A percentile compares a stretch with the other conserved stretches of the same genome.
These are phyloP conservation scores for Elongisporangium prolatum DNA, from an alignment of 352 stramenopile genomes.

Conservation along the genomic window DNA sequence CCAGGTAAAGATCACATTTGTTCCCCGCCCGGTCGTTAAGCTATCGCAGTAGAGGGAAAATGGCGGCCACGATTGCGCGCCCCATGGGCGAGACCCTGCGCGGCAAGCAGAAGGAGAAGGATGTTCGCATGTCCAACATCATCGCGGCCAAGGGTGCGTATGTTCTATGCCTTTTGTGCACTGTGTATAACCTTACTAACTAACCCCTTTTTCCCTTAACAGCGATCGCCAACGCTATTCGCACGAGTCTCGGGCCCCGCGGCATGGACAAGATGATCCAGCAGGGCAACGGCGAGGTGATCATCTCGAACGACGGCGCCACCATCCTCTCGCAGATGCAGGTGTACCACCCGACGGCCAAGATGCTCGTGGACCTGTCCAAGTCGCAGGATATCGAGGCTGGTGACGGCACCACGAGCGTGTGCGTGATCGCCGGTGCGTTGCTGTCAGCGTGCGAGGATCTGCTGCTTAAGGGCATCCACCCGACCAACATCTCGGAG, in stretches of 20 bases:
- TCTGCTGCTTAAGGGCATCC: slow-evolving; percentile 94
- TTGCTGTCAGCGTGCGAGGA: slow-evolving; percentile 94
- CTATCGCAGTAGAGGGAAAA: background rate
- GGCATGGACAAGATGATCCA: slow-evolving; percentile 99
- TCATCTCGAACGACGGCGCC: slow-evolving; percentile 99
- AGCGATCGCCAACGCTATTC: slow-evolving; percentile 97
- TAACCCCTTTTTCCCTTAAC: background rate
- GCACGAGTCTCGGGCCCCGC: slow-evolving; percentile 96
- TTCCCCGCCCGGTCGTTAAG: background rate
- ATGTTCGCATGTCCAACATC: slow-evolving; percentile 99
- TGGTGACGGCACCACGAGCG: slow-evolving; percentile 96
- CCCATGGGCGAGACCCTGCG: slow-evolving; percentile 74
- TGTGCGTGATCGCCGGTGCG: slow-evolving; percentile 98
- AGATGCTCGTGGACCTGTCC: slow-evolving; percentile 99
- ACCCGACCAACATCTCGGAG: slow-evolving; percentile 97
- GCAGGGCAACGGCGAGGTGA: slow-evolving; percentile 95
- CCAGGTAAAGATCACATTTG: background rate
- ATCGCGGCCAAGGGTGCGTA: slow-evolving; percentile 94
- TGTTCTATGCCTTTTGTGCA: background rate
- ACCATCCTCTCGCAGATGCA: slow-evolving; percentile 99
- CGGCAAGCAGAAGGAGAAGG: slow-evolving; percentile 95
- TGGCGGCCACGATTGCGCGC: slow-evolving; percentile 52
- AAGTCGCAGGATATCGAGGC: slow-evolving; percentile 99
- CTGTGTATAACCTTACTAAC: background rate
- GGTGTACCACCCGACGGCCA: slow-evolving; percentile 98